Percentiles rank a stretch among this genome's conserved stretches.
Evolutionary conservation across 2,329 filamentous ascomycete genomes (phyloP).

Genomic region (Pseudopithomyces maydicus): DNA sequence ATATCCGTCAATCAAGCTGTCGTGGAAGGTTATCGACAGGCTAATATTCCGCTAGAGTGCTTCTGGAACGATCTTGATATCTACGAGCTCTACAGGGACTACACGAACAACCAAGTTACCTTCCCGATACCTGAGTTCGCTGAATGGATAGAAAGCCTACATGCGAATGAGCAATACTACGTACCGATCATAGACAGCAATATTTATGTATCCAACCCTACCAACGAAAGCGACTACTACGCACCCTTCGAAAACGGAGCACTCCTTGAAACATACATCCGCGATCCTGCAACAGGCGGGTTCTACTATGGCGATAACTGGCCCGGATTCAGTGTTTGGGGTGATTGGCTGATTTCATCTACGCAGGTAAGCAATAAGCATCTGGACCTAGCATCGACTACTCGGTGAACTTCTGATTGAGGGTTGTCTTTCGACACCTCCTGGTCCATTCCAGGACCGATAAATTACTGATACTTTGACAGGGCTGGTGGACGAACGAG

Average conservation of each 20-base stretch:
- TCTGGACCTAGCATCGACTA: no score
- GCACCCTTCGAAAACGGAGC: conserved; percentile 53
- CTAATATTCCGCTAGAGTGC: conserved; percentile 56
- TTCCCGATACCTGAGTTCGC: conserved; percentile 55
- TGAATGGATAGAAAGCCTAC: conserved; percentile 55
- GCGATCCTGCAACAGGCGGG: conserved; percentile 55
- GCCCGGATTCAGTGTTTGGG: conserved; percentile 62
- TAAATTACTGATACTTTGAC: not conserved
- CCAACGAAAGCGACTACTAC: conserved; percentile 65
- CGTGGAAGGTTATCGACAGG: conserved; percentile 56
- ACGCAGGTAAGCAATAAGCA: conserved; percentile 53
- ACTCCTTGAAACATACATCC: conserved; percentile 52
- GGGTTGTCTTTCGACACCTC: no score
- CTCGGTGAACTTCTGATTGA: not conserved
- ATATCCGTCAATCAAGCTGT: conserved; percentile 35
- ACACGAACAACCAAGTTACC: conserved; percentile 57
- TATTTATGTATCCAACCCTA: conserved; percentile 71
- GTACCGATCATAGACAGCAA: conserved; percentile 64
- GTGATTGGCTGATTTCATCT: conserved; percentile 63
- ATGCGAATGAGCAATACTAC: conserved; percentile 59
- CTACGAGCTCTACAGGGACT: conserved; percentile 57
- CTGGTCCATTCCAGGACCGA: no score
- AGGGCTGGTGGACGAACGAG: conserved; percentile 58
- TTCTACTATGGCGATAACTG: conserved; percentile 57
- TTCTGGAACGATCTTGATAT: conserved; percentile 48